Evolutionary conservation across 2,329 filamentous ascomycete genomes (phyloP), one percentile per base, ranked within the genome.

Genomic region (Botryotinia convoluta): DNA sequence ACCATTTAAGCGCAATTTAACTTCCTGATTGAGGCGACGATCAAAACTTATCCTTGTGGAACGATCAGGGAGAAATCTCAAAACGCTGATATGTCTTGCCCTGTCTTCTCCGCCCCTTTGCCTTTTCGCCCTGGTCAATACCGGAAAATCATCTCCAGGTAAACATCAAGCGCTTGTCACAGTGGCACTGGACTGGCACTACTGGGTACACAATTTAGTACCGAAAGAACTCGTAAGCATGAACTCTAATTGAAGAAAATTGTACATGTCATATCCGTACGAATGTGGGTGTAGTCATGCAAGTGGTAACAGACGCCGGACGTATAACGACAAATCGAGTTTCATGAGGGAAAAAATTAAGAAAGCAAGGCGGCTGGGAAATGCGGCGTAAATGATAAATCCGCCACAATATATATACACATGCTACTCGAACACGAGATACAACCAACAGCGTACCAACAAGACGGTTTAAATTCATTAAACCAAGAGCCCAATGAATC

Each of bases 21-120:
- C 69, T 71, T 63, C 69, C 57, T 29, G 57, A 62, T 71, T 71
- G 32, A 63, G 39, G 69, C 57, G 57, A 71, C 29, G 57, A 71
- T 71, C 69, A 51, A 63, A 63, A 44, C 44, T 26, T 29, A 71
- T 71, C 69, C 69, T 71, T 63, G 69, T n/a, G 65, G 35, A 51
- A 22, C 29, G 39, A 63, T 45, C 18, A 35, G 39, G 39, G 69
- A 37, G 42, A n/a, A 29, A 44, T 51, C 35, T 61, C 68, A 42
- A 70, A 48, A 22, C 54, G 57, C 64, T 54, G 64, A n/a, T 35
- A 37, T 45, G n/a, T 68, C 26, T 48, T 68, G 35, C 60, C 26
- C 22, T 62, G 22, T 62, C 60, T 57, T 57, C 51, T 57, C n/a
- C 16, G n/a, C 51, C 51, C 51, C 51, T 57, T 57, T 29, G 51